Base-by-base conservation (phyloP, 2,329 filamentous ascomycete genomes). In the Ophiostoma australiae region DNA sequence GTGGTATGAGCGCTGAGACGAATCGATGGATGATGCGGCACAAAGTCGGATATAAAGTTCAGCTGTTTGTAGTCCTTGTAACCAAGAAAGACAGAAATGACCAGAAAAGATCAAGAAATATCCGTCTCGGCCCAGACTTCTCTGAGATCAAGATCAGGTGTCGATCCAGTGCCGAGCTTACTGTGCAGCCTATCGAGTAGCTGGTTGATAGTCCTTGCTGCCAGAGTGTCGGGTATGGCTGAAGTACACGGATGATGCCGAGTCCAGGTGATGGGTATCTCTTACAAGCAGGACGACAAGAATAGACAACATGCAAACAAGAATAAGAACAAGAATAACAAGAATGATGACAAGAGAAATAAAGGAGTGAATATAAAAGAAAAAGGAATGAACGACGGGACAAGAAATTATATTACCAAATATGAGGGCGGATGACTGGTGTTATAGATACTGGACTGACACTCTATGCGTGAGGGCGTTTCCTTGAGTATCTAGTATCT, bases 321-420 rank as follows among this genome's bases (percentile, higher is more conserved):
- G 35, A 61, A 20, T 27, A 17, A 10, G 15, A 67, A 58, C 4
- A 13, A 35, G 11, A 33, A 27, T 11, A 68, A 44, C 8, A 52
- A 33, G 41, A 33, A 11, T 2, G 6, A 68, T 20, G 17, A 17
- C 7, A 31, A 27, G 31, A 39, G 31, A 13, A 5, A n/a, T 41
- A 17, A 63, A 27, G 33, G 20, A 23, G 13, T 31, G 3, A 31
- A 31, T 31, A 31, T 1, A 31, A 31, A 65, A 48, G 11, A 37
- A 20, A 31, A 10, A 10, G 5, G 39, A 31, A 41, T 17, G 37
- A 41, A 48, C 3, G 15, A 37, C 23, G 20, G 31, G 11, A 58
- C 20, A 48, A 48, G 37, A 17, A 17, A 61, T 23, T 35, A 10
- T 15, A 70, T 68, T 66, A 63, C 58, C 58, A 63, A 63, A 63